Percentiles rank a stretch among this genome's conserved stretches.
phyloP scores from a whole-genome alignment of 805 yeast genomes.

The Candida lessepsii region DNA sequence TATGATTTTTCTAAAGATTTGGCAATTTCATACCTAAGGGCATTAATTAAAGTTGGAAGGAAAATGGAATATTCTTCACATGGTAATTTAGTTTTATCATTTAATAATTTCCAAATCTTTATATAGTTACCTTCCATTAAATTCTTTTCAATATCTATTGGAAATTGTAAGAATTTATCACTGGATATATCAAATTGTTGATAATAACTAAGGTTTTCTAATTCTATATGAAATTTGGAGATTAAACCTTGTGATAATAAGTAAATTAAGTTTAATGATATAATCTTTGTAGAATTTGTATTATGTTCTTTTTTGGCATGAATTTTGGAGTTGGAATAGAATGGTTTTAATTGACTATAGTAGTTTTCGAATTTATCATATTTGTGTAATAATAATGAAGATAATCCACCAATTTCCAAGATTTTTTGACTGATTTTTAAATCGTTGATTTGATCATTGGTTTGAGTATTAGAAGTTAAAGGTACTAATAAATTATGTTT shows the following conservation, averaged over 20 bases:
- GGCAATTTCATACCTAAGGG: slow-evolving; percentile 85
- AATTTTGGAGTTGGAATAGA: slow-evolving; percentile 51
- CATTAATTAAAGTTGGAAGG: slow-evolving; percentile 68
- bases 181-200: slow-evolving; percentile 60
- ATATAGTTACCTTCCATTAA: slow-evolving; percentile 96
- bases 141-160: slow-evolving; percentile 87
- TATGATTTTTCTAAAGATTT: slow-evolving; percentile 80
- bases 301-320: slow-evolving; percentile 40
- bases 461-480: slow-evolving; percentile 28
- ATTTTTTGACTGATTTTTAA: slow-evolving; percentile 76
- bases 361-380: slow-evolving; percentile 68
- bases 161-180: slow-evolving; percentile 68
- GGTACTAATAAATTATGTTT: slow-evolving; percentile 79
- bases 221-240: slow-evolving; percentile 85
- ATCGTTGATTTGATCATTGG: slow-evolving; percentile 54
- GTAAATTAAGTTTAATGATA: slow-evolving; percentile 73
- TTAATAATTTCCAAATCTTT: slow-evolving; percentile 78
- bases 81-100: slow-evolving; percentile 54
- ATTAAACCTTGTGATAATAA: slow-evolving; percentile 80
- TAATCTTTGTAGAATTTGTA: slow-evolving; percentile 55
- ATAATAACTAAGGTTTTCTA: slow-evolving; percentile 65
- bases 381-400: slow-evolving; percentile 63
- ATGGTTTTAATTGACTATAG: slow-evolving; percentile 73
- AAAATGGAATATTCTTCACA: slow-evolving; percentile 77
- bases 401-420: slow-evolving; percentile 83